Percentiles rank a stretch among this genome's conserved stretches.
These are phyloP conservation scores for Saccharomycopsis fodiens DNA, from an alignment of 805 yeast genomes.

Conservation along the genomic window DNA sequence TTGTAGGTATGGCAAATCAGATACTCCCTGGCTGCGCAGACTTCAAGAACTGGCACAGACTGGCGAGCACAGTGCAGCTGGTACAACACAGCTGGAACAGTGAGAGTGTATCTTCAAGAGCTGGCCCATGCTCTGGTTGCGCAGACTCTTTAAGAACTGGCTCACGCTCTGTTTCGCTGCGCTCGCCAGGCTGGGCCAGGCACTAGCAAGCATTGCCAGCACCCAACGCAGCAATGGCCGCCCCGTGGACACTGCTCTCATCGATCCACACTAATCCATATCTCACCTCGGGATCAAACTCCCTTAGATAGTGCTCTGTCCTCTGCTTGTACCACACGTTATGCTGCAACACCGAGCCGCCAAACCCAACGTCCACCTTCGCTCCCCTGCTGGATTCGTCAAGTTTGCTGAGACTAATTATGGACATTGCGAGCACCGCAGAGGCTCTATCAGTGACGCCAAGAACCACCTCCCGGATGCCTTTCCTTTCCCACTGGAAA, in stretches of 20 bases:
- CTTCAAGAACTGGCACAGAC: no score
- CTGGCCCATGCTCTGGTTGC: no score
- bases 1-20: no score
- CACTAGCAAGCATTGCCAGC: no score
- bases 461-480: constrained; percentile 2
- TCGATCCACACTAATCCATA: constrained; percentile 6
- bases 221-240: constrained; percentile 14
- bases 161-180: no score
- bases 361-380: constrained; percentile 8
- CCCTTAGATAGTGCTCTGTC: constrained; percentile 3
- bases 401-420: constrained; percentile 1
- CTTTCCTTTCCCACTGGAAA: not conserved
- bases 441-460: constrained; percentile 14
- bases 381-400: not conserved
- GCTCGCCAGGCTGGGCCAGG: no score
- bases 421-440: constrained; percentile 7
- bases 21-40: no score
- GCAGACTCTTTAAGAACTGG: no score
- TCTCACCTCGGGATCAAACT: not conserved
- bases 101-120: no score
- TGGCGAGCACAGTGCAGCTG: no score
- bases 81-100: no score
- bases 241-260: constrained; percentile 14
- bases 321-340: constrained; percentile 7
- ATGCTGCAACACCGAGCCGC: constrained; percentile 17